Conservation (phyloP, 352 stramenopile genomes). For the Globisporangium barbulae region DNA sequence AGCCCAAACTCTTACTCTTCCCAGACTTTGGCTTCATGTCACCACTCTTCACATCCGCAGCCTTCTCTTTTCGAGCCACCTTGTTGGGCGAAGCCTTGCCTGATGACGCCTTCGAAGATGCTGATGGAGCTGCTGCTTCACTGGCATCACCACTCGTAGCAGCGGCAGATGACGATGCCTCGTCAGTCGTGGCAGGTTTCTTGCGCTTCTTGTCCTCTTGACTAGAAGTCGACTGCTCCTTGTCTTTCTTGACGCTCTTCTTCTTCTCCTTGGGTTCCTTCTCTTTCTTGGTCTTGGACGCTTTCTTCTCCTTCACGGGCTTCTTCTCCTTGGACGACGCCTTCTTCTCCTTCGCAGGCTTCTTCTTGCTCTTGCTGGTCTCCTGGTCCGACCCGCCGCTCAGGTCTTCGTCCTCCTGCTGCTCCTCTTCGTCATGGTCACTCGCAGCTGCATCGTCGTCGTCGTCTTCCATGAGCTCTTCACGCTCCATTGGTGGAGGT, state of each 20-base stretch:
- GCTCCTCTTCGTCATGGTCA: slow-evolving; percentile 16
- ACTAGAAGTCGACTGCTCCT: slow-evolving; percentile 8
- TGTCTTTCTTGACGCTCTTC: slow-evolving; percentile 23
- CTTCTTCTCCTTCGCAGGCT: slow-evolving; percentile 36
- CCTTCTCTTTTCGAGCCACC: slow-evolving; percentile 36
- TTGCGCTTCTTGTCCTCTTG: slow-evolving; percentile 31
- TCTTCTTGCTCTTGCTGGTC: slow-evolving; percentile 33
- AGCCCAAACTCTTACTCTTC: slow-evolving; percentile 6
- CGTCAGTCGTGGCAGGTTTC: slow-evolving; percentile 11
- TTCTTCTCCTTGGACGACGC: slow-evolving; percentile 17
- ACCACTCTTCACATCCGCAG: slow-evolving; percentile 35
- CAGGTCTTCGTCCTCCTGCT: slow-evolving; percentile 15
- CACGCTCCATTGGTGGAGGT: slow-evolving; percentile 34
- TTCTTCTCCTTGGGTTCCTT: slow-evolving; percentile 41
- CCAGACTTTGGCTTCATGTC: slow-evolving; percentile 1
- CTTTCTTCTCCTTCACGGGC: slow-evolving; percentile 19
- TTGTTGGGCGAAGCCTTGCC: slow-evolving; percentile 29
- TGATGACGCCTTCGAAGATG: neutral
- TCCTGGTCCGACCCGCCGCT: slow-evolving; percentile 23
- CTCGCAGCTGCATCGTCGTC: slow-evolving; percentile 25
- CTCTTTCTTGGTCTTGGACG: slow-evolving; percentile 22
- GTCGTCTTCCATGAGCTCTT: slow-evolving; percentile 25
- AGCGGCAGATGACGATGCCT: neutral
- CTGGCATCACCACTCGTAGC: too few species aligned
- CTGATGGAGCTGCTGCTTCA: neutral